phyloP scores from a whole-genome alignment of 768 basidiomycete genomes.

The Fomitopsis serialis region DNA sequence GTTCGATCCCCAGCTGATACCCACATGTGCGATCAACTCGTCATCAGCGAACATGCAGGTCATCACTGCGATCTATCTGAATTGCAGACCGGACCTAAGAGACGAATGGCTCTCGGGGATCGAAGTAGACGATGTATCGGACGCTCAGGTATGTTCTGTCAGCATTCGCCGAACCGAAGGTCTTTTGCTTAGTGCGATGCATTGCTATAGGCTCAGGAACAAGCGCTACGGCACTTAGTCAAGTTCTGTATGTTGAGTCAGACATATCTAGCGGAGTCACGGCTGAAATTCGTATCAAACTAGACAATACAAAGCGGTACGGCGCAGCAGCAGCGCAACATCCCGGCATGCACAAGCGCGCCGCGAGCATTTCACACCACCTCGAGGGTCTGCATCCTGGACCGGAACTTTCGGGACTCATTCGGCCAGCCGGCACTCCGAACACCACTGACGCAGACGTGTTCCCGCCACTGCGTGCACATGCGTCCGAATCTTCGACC shows the following conservation, averaged over 20 bases:
- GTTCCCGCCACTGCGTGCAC: constrained; percentile 90
- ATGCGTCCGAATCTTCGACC: constrained; percentile 67
- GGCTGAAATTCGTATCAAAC: neutral
- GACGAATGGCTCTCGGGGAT: constrained; percentile 97
- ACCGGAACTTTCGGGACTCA: constrained; percentile 67
- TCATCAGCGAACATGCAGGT: constrained; percentile 96
- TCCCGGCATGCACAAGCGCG: constrained; percentile 65
- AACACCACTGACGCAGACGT: constrained; percentile 83
- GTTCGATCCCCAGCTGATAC: neutral
- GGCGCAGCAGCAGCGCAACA: constrained; percentile 49
- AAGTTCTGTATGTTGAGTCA: constrained; percentile 74
- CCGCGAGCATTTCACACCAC: constrained; percentile 80
- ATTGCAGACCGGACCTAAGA: constrained; percentile 92
- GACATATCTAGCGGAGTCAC: neutral
- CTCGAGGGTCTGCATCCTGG: constrained; percentile 74
- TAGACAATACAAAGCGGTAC: constrained; percentile 91
- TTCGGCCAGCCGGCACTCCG: constrained; percentile 70
- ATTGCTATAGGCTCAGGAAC: constrained; percentile 76
- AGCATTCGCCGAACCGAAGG: too few relatives aligned
- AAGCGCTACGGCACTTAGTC: constrained; percentile 87
- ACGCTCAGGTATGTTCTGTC: constrained; percentile 62
- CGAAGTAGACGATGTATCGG: constrained; percentile 88
- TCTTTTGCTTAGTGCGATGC: too few relatives aligned
- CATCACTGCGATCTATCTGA: constrained; percentile 96
- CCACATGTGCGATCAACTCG: neutral